These are phyloP conservation scores for Fusarium verrucosum DNA, from an alignment of 2,329 filamentous ascomycete species.

Conservation along the genomic window DNA sequence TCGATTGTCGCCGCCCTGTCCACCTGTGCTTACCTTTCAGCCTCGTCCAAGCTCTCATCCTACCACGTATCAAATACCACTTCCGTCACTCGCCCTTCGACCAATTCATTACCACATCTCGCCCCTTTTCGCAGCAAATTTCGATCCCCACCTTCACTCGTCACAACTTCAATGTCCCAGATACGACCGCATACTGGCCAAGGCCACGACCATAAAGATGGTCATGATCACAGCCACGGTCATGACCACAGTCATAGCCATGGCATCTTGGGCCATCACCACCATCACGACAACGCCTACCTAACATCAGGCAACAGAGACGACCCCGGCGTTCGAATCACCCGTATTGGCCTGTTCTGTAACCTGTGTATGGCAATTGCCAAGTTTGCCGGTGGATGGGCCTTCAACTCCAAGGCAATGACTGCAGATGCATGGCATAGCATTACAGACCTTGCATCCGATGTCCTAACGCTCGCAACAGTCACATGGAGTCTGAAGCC, in stretches of 20 bases:
- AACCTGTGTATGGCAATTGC: slow-evolving; percentile 94
- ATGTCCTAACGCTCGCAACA: slow-evolving; percentile 91
- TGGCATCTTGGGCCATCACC: slow-evolving; percentile 62
- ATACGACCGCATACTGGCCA: slow-evolving; percentile 47
- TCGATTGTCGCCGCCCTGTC: slow-evolving; percentile 42
- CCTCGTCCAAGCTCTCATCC: slow-evolving; percentile 32
- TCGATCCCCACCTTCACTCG: slow-evolving; percentile 31
- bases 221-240: slow-evolving; percentile 38
- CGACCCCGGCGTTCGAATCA: slow-evolving; percentile 72
- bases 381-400: slow-evolving; percentile 91
- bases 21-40: slow-evolving; percentile 40
- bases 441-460: slow-evolving; percentile 92
- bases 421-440: slow-evolving; percentile 95
- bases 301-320: slow-evolving; percentile 87
- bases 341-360: slow-evolving; percentile 71
- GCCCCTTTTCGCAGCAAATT: slow-evolving; percentile 35
- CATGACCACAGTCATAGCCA: slow-evolving; percentile 40
- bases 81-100: slow-evolving; percentile 17
- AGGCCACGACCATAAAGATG: slow-evolving; percentile 27
- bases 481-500: slow-evolving; percentile 92
- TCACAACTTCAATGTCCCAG: slow-evolving; percentile 46
- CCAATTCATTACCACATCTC: slow-evolving; percentile 39
- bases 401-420: slow-evolving; percentile 94
- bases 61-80: slow-evolving; percentile 34
- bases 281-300: slow-evolving; percentile 92